Evolutionary conservation across 2,329 filamentous ascomycete genomes (phyloP).

Genomic region (Diaporthe citriasiana): DNA sequence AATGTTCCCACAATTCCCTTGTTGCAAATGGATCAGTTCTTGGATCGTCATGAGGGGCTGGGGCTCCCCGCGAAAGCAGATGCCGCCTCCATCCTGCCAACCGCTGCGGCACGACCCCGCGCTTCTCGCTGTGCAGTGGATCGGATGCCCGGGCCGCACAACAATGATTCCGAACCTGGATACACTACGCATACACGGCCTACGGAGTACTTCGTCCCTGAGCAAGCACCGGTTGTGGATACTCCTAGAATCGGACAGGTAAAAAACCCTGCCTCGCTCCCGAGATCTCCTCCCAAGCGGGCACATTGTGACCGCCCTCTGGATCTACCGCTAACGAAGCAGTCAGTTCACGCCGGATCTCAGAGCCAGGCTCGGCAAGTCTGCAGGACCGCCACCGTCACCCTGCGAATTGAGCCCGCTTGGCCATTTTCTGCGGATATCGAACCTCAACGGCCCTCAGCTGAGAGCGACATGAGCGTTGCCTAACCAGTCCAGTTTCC

Average conservation of each 20-base stretch:
- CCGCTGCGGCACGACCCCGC: constrained; percentile 7
- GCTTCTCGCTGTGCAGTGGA: not conserved
- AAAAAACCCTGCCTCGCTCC: not conserved
- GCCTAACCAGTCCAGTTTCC: not conserved
- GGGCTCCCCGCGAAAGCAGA: not conserved
- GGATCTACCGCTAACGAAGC: no score
- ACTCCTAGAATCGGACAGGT: not conserved
- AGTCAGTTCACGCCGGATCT: no score
- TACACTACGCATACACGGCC: not conserved
- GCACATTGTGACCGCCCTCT: no score
- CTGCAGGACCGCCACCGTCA: not conserved
- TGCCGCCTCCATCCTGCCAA: not conserved
- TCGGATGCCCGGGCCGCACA: not conserved
- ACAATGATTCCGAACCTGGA: not conserved
- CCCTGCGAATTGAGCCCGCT: not conserved
- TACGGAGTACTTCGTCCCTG: no score
- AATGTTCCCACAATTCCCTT: not conserved
- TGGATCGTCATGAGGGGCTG: not conserved
- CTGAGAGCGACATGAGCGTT: not conserved
- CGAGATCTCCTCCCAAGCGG: not conserved
- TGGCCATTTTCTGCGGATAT: fast-evolving
- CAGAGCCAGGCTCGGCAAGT: not conserved
- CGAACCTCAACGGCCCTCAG: not conserved
- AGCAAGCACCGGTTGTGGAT: not conserved
- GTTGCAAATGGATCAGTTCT: not conserved